A percentile compares a stretch with the other conserved stretches of the same genome.
Conservation (phyloP, 2,329 filamentous ascomycete species). For the Clonostachys byssicola region DNA sequence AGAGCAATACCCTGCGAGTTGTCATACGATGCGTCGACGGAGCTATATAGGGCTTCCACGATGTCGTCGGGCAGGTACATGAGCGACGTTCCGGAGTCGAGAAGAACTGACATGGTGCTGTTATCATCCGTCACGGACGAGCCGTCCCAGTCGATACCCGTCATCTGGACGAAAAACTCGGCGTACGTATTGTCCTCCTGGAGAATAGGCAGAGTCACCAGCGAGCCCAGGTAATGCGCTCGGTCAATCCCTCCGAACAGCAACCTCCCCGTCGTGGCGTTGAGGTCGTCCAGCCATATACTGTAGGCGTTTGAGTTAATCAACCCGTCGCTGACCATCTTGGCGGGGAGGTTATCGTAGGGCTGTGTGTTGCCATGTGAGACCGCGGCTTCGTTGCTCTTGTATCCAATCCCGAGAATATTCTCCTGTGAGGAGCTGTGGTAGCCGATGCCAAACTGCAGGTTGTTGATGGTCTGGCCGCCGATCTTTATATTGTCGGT, state of each 20-base stretch:
- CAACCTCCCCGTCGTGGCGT: slow-evolving; percentile 61
- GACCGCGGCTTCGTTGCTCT: slow-evolving; percentile 72
- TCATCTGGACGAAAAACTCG: slow-evolving; percentile 69
- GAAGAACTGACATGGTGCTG: slow-evolving; percentile 57
- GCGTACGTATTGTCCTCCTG: slow-evolving; percentile 31
- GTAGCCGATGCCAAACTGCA: slow-evolving; percentile 76
- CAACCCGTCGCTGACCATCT: slow-evolving; percentile 53
- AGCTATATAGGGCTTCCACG: slow-evolving; percentile 48
- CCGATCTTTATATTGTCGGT: slow-evolving; percentile 66
- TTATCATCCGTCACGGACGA: slow-evolving; percentile 32
- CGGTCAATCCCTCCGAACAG: slow-evolving; percentile 74
- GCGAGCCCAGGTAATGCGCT: slow-evolving; percentile 55
- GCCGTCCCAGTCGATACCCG: slow-evolving; percentile 43
- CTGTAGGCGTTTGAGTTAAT: slow-evolving; percentile 69
- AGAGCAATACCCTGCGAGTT: slow-evolving; percentile 49
- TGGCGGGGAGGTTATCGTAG: slow-evolving; percentile 68
- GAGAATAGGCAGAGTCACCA: slow-evolving; percentile 66
- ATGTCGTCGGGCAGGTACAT: slow-evolving; percentile 61
- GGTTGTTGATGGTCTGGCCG: slow-evolving; percentile 40
- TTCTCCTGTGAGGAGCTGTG: slow-evolving; percentile 57
- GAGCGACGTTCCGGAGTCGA: slow-evolving; percentile 68
- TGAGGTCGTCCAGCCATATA: slow-evolving; percentile 71
- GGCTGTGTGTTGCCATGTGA: slow-evolving; percentile 44
- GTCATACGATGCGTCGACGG: slow-evolving; percentile 57
- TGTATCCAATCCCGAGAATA: slow-evolving; percentile 83